Evolutionary conservation across 371 early-diverging fungal species (phyloP), one percentile per base, ranked within the genome.

Genomic region (Mucor sp.): DNA sequence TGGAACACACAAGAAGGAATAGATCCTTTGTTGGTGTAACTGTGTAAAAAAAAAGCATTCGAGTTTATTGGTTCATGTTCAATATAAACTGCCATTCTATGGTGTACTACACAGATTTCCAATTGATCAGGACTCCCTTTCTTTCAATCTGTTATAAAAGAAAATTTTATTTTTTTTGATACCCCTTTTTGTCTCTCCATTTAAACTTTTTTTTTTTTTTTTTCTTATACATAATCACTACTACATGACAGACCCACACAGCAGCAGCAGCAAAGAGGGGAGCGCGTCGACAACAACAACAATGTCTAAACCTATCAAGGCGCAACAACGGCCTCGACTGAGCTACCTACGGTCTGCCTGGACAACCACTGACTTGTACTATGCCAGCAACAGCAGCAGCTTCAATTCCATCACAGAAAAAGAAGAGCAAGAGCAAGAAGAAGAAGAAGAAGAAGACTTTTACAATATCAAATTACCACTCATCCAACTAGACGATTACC

Each of bases 341-440:
- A 65, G 72, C 50, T 74, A 74, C 30, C 65, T 80, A 25, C 68
- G 74, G 5, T 74, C 78, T 15, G 76, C 69, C 2, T 80, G 78
- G 81, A 67, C 74, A 2, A 71, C 75, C 3, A 67, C 66, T 4
- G 70, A 74, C 23, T 39, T 69, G 9, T 65, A 62, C 19, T 35
- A 55, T 41, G 17, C 17, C 23, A 28, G 21, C 17, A 35, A 23
- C 30, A 30, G 30, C 30, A 30, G 30, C 30, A 43, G 32, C 58
- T 39, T 21, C 30, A 19, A n/a, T n/a, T 30, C 30, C 30, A 2
- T 6, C 30, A 30, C 30, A 30, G 6, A 2, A 17, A 15, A 6
- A 32, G n/a, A 32, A 17, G 30, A 17, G 4, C 50, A 50, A 50
- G 25, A 50, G 1, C 50, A 48, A 12, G 14, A 50, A 25, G 12